Conservation (phyloP, 176 grass and related monocot genomes). For the Neostapfia colusana region DNA sequence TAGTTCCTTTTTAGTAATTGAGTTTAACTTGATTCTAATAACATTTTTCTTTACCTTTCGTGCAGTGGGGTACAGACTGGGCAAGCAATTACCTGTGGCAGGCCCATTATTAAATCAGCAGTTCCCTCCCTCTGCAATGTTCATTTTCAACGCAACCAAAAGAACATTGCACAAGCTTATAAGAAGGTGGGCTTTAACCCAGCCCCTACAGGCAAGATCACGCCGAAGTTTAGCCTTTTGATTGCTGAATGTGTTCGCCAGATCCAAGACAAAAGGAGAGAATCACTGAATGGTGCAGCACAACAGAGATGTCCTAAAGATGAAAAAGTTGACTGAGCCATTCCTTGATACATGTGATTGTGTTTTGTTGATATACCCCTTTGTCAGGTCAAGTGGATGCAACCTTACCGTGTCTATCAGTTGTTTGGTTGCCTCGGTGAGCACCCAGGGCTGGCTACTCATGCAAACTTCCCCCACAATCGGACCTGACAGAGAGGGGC, state of each 20-base stretch:
- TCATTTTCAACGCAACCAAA: conserved; percentile 65
- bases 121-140: conserved; percentile 65
- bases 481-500: not conserved
- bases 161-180: conserved; percentile 61
- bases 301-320: conserved; percentile 40
- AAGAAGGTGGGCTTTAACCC: conserved; percentile 67
- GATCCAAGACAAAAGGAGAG: conserved; percentile 72
- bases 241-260: conserved; percentile 73
- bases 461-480: not conserved
- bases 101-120: conserved; percentile 67
- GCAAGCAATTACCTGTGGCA: conserved; percentile 59
- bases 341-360: conserved; percentile 9
- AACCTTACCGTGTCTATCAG: not conserved
- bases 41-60: conserved; percentile 26
- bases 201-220: conserved; percentile 47
- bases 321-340: conserved; percentile 50
- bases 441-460: not conserved
- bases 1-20: conserved; percentile 12
- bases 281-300: conserved; percentile 39
- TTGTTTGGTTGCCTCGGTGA: not conserved
- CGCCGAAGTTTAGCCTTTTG: conserved; percentile 64
- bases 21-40: conserved; percentile 24
- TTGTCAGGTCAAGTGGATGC: not conserved
- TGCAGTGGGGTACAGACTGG: conserved; percentile 56
- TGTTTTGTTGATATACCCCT: not conserved